Percentiles rank a stretch among this genome's conserved stretches.
Evolutionary conservation across 495 filamentous ascomycete genomes (phyloP).

Genomic region (Xylaria flabelliformis): DNA sequence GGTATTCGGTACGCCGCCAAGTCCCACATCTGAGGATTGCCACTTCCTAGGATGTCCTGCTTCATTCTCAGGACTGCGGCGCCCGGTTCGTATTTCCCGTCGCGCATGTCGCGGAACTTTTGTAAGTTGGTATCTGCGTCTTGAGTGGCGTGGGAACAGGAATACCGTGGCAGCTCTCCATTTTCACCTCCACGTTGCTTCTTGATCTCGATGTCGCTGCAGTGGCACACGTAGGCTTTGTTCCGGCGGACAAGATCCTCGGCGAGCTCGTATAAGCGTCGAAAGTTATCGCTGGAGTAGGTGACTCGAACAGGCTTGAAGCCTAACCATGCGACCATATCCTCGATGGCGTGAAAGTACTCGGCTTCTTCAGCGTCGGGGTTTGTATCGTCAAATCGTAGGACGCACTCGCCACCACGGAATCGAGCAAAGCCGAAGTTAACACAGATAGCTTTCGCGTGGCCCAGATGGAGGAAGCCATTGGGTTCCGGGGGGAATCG

Average conservation of each 20-base stretch:
- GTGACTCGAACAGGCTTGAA: conserved; percentile 78
- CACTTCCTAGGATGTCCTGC: conserved; percentile 8
- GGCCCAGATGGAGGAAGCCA: conserved; percentile 7
- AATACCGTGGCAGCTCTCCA: conserved; percentile 4
- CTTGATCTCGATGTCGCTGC: conserved; percentile 41
- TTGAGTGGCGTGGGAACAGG: not conserved
- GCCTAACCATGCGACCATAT: conserved; percentile 78
- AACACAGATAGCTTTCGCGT: not conserved
- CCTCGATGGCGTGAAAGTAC: conserved; percentile 74
- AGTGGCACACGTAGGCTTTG: conserved; percentile 74
- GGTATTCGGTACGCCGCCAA: conserved; percentile 73
- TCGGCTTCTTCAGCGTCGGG: conserved; percentile 77
- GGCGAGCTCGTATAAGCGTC: not conserved
- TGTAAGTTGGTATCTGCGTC: not conserved
- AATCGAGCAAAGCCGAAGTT: conserved; percentile 11
- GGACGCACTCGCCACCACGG: not conserved
- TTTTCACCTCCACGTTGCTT: not conserved
- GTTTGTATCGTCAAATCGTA: conserved; percentile 79
- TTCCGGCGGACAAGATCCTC: conserved; percentile 51
- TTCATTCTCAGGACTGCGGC: conserved; percentile 2
- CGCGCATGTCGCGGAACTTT: conserved; percentile 5
- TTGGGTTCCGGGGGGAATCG: not conserved
- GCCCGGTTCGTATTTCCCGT: conserved; percentile 1
- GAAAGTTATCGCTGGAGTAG: conserved; percentile 67
- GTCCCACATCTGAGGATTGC: conserved; percentile 67